A percentile compares a stretch with the other conserved stretches of the same genome.
These are phyloP conservation scores for Ophiocordyceps unilateralis DNA, from an alignment of 2,329 filamentous ascomycete genomes.

Conservation along the genomic window DNA sequence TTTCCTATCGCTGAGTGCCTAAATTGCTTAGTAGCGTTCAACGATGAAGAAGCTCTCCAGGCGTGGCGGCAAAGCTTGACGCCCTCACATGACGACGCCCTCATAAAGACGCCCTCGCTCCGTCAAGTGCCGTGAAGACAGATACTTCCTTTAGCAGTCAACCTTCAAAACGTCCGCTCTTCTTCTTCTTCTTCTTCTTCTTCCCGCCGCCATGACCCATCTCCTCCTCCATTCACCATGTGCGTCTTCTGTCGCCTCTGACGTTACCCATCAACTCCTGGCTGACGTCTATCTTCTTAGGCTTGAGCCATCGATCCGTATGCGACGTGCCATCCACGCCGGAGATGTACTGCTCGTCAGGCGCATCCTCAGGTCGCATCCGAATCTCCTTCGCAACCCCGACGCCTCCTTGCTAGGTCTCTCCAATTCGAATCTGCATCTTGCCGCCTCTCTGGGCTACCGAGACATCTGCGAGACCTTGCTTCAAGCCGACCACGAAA, in stretches of 20 bases:
- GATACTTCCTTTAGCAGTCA: too few relatives aligned
- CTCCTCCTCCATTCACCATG: not conserved
- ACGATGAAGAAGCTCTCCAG: not conserved
- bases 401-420: conserved; percentile 50
- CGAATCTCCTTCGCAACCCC: conserved; percentile 57
- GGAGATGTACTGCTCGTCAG: conserved; percentile 55
- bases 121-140: not conserved
- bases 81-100: not conserved
- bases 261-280: not conserved
- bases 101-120: not conserved
- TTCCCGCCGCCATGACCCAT: not conserved
- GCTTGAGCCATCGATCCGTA: conserved; percentile 61
- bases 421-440: conserved; percentile 70
- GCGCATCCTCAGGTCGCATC: conserved; percentile 61
- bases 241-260: not conserved
- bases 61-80: too few relatives aligned
- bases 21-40: not conserved
- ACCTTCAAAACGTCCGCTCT: not conserved
- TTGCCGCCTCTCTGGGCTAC: conserved; percentile 59
- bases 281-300: conserved; percentile 19
- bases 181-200: not conserved
- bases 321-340: conserved; percentile 66
- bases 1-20: too few relatives aligned
- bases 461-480: conserved; percentile 52
- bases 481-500: conserved; percentile 58